Conservation (phyloP, 306 rosid genomes). For the Castanea crenata region DNA sequence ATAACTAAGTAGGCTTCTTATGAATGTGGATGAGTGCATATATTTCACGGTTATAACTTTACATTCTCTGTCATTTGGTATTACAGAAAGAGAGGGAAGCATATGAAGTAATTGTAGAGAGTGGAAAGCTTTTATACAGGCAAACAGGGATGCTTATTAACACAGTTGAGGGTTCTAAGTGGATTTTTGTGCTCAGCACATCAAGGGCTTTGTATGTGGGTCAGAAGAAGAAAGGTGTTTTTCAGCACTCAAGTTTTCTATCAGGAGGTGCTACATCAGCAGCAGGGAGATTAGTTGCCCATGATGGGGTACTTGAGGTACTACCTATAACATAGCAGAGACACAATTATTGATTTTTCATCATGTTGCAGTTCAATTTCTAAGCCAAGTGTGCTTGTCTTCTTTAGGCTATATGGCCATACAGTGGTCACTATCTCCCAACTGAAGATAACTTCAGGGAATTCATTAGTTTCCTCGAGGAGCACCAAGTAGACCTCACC, state of each 20-base stretch:
- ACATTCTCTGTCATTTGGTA: constrained; percentile 1
- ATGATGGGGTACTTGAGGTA: constrained; percentile 42
- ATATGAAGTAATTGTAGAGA: constrained; percentile 38
- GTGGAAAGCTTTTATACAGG: constrained; percentile 31
- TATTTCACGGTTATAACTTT: neutral
- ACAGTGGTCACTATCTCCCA: constrained; percentile 58
- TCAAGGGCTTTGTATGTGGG: constrained; percentile 48
- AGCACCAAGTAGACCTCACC: constrained; percentile 35
- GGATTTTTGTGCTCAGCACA: constrained; percentile 58
- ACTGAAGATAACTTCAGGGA: constrained; percentile 48
- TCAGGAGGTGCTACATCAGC: constrained; percentile 51
- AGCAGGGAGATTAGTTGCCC: constrained; percentile 48
- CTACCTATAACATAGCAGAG: neutral
- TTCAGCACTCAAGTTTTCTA: constrained; percentile 50
- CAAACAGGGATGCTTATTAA: constrained; percentile 26
- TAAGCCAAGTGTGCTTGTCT: neutral
- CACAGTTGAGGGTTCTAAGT: constrained; percentile 47
- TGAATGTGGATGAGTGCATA: neutral
- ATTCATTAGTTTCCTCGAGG: constrained; percentile 40
- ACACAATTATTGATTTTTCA: neutral
- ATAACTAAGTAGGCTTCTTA: neutral
- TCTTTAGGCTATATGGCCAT: constrained; percentile 52
- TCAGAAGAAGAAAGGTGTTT: constrained; percentile 49
- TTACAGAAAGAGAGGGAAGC: constrained; percentile 44
- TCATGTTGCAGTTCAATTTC: neutral